Conservation (phyloP, 1,139 yeast genomes). For the Magnusiomyces suaveolens region DNA sequence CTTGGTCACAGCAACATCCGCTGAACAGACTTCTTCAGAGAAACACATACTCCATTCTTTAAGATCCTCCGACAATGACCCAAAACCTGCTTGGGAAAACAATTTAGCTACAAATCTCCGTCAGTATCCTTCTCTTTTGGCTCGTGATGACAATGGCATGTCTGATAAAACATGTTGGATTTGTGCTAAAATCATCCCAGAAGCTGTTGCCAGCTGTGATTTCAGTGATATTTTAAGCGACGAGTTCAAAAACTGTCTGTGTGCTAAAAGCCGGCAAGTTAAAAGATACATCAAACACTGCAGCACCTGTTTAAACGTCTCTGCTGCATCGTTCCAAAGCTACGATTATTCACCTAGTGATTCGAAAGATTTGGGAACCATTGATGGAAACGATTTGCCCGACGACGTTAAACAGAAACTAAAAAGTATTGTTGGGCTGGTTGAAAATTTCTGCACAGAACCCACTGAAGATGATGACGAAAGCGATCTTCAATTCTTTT, state of each 20-base stretch:
- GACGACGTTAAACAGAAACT: background rate
- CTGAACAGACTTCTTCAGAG: background rate
- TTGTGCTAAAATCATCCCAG: slow-evolving; percentile 4
- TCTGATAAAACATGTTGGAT: background rate
- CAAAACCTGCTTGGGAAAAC: background rate
- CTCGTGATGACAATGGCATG: background rate
- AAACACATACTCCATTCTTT: background rate
- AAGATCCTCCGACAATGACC: background rate
- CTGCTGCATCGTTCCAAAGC: background rate
- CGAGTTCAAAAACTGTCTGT: background rate
- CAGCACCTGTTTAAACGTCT: background rate
- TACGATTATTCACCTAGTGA: background rate
- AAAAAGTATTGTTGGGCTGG: background rate
- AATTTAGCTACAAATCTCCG: background rate
- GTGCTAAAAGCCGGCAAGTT: background rate
- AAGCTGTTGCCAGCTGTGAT: slow-evolving; percentile 2
- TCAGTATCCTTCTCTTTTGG: background rate
- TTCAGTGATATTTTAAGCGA: background rate
- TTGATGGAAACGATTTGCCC: slow-evolving; percentile 1
- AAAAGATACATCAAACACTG: slow-evolving; percentile 1
- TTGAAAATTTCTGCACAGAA: background rate
- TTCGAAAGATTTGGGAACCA: background rate
- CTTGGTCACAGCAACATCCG: background rate
- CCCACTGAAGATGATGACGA: background rate
- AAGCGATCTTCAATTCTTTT: background rate